Evolutionary conservation across 805 yeast species (phyloP).

Genomic region (Debaryomyces maramus): DNA sequence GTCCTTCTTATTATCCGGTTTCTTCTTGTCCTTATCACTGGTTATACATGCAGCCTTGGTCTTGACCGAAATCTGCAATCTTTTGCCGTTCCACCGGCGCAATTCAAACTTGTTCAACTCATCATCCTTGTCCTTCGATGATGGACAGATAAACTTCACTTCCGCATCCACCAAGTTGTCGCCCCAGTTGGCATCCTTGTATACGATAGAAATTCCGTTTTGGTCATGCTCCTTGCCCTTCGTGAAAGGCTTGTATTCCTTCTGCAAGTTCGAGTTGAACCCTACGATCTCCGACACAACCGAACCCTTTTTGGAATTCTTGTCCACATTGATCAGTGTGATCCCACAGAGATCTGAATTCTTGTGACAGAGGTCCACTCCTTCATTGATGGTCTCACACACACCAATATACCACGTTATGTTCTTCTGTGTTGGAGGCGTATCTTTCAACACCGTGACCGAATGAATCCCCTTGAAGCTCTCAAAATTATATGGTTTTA

Average conservation of each 20-base stretch:
- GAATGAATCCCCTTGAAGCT: slow-evolving; percentile 51
- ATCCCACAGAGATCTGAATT: slow-evolving; percentile 81
- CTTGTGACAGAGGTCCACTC: slow-evolving; percentile 57
- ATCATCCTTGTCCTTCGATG: slow-evolving; percentile 18
- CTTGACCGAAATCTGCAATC: slow-evolving; percentile 26
- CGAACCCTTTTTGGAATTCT: slow-evolving; percentile 31
- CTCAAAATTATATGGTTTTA: slow-evolving; percentile 43
- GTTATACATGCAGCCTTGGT: slow-evolving; percentile 43
- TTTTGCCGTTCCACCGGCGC: slow-evolving; percentile 38
- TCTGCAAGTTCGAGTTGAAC: slow-evolving; percentile 44
- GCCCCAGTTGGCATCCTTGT: slow-evolving; percentile 74
- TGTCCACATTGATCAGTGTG: slow-evolving; percentile 54
- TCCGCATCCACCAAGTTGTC: slow-evolving; percentile 47
- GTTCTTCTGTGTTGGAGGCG: slow-evolving; percentile 78
- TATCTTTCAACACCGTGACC: slow-evolving; percentile 42
- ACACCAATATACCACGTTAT: slow-evolving; percentile 70
- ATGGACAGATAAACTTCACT: slow-evolving; percentile 49
- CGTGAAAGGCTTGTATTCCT: slow-evolving; percentile 24
- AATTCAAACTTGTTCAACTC: slow-evolving; percentile 25
- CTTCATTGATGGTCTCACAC: slow-evolving; percentile 53
- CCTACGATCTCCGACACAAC: slow-evolving; percentile 63
- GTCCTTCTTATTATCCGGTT: slow-evolving; percentile 19
- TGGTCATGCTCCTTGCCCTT: slow-evolving; percentile 29
- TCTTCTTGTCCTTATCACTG: slow-evolving; percentile 30
- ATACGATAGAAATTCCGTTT: slow-evolving; percentile 34